These are phyloP conservation scores for Carex scoparia DNA, from an alignment of 176 grass and related monocot species.

Conservation along the genomic window DNA sequence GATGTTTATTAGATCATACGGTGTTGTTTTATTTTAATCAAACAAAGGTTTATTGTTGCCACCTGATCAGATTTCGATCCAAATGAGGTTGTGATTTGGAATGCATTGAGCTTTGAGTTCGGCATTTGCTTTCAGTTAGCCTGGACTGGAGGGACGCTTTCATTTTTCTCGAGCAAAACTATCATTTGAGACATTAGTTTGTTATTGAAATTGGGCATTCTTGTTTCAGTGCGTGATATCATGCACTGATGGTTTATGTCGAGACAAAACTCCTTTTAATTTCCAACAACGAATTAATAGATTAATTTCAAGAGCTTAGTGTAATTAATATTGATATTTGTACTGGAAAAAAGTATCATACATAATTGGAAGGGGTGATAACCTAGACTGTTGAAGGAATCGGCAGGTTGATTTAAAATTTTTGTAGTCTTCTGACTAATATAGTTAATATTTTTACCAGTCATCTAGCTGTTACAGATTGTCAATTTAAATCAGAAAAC, in stretches of 20 bases:
- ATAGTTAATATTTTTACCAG: not conserved
- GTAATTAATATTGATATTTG: not conserved
- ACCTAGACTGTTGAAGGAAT: not conserved
- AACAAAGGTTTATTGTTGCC: too few relatives aligned
- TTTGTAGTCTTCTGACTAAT: not conserved
- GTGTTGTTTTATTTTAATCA: not conserved
- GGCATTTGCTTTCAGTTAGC: not conserved
- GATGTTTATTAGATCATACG: not conserved
- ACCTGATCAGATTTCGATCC: not conserved
- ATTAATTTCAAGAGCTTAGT: not conserved
- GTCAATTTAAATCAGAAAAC: not conserved
- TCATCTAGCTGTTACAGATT: not conserved
- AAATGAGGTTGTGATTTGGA: not conserved
- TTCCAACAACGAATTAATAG: too few relatives aligned
- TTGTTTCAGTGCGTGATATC: not conserved
- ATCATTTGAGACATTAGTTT: not conserved
- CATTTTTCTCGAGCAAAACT: not conserved
- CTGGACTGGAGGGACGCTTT: not conserved
- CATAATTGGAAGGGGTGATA: not conserved
- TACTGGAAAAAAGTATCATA: not conserved
- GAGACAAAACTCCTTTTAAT: not conserved
- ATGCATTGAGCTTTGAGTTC: not conserved
- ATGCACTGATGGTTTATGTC: not conserved
- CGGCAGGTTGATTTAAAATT: not conserved
- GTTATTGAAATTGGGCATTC: not conserved